Evolutionary conservation across 495 filamentous ascomycete species (phyloP), one percentile per base, ranked within the genome.

Genomic region (Trichoderma virens): DNA sequence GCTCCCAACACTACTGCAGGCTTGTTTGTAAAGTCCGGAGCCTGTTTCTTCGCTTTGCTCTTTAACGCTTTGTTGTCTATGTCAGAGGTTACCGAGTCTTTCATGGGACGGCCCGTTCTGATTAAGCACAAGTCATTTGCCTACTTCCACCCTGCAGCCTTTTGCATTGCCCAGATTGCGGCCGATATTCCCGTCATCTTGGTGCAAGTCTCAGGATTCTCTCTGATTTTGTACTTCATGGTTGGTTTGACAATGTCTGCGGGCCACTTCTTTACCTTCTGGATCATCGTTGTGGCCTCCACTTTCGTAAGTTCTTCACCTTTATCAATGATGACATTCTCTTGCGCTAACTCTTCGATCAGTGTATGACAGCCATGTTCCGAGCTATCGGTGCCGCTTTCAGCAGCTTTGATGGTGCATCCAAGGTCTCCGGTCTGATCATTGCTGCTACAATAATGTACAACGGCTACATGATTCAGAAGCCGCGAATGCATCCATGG

Each of bases 41-140:
- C 78, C 34, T 64, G 78, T 54, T 95, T 94, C 75, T 92, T 90
- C 72, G 83, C 88, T 60, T 73, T 95, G 16, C 75, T 97, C 14
- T 93, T 93, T 79, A 93, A 93, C 68, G 82, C 89, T 31, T 80
- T 95, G 38, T 80, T 93, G 27, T 88, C 91, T 20, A 73, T 96
- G 28, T 84, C 89, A 5, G 91, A 95, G 67, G 78, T 94, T 31
- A 90, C 87, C 20, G 75, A 86, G 31, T 83, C 88, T 1, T 93
- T 93, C 68, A 73, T 79, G 4, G 85, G 84, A 13, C 82, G 89
- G 27, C 89, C 88, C 2, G 89, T 96, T 41, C 75, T 96, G 35
- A 76, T 90, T 63, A 93, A 94, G 67, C 92, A 96, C 73, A 90
- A 90, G 73, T 85, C 82, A 64, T 94, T 91, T 70, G 88, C 88